These are phyloP conservation scores for Diaporthe capsici DNA, from an alignment of 2,329 filamentous ascomycete species.

Conservation along the genomic window DNA sequence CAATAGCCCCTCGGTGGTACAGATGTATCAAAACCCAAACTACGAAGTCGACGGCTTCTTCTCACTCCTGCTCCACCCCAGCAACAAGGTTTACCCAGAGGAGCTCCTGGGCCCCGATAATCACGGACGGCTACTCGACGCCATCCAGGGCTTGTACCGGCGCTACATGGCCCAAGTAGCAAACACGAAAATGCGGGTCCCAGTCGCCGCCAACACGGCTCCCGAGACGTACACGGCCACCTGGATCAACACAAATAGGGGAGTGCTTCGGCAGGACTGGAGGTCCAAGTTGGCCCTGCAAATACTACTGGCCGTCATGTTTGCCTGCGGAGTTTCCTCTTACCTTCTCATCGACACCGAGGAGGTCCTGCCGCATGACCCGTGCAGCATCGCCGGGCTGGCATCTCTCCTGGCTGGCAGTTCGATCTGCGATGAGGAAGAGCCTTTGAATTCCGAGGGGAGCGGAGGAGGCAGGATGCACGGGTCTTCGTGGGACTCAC, in stretches of 20 bases:
- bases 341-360: neutral
- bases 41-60: conserved; percentile 7
- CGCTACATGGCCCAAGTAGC: conserved; percentile 16
- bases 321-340: neutral
- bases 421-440: neutral
- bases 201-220: neutral
- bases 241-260: neutral
- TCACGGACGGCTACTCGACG: neutral
- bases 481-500: neutral
- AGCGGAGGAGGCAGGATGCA: neutral
- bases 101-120: neutral
- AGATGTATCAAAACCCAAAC: neutral
- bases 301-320: neutral
- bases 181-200: neutral
- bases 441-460: no score
- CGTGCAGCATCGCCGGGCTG: conserved; percentile 14
- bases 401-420: conserved; percentile 8
- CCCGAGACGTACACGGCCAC: neutral
- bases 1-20: neutral
- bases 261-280: neutral
- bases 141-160: neutral
- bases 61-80: neutral
- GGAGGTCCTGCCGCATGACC: conserved; percentile 12
- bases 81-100: neutral
- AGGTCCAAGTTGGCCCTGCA: conserved; percentile 3